phyloP scores from a whole-genome alignment of 176 grass and related monocot species.

The Guadua angustifolia region DNA sequence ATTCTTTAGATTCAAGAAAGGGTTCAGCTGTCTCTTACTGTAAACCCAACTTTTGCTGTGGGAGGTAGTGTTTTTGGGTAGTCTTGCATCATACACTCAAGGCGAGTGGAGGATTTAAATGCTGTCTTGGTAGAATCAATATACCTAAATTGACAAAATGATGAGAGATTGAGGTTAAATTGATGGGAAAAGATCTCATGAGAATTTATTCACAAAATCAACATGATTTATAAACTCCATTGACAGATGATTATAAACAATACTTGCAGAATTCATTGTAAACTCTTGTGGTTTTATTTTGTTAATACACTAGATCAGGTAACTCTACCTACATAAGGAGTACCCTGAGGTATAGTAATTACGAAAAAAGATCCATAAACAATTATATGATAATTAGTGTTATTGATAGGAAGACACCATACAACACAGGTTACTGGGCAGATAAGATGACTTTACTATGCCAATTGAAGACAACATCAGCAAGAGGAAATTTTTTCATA shows the following conservation, averaged over 20 bases:
- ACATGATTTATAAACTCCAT: background rate
- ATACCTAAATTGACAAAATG: conserved; percentile 63
- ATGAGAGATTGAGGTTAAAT: background rate
- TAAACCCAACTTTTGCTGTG: conserved; percentile 91
- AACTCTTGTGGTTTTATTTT: background rate
- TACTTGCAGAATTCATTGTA: background rate
- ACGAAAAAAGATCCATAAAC: background rate
- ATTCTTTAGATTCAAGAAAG: conserved; percentile 2
- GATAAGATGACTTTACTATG: background rate
- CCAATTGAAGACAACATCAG: background rate
- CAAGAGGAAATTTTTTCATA: background rate
- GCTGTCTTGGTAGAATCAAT: conserved; percentile 78
- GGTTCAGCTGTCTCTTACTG: conserved; percentile 50
- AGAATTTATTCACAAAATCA: background rate
- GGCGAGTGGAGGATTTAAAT: conserved; percentile 92
- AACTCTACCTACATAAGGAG: background rate
- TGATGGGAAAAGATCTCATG: background rate
- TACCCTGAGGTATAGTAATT: background rate
- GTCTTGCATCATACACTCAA: conserved; percentile 99
- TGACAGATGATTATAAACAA: background rate
- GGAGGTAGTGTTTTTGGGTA: conserved; percentile 92
- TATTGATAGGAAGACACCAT: background rate
- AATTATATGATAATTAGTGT: background rate
- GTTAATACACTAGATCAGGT: background rate
- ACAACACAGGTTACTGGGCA: background rate